Conservation (phyloP, 306 rosid species). For the Pterocarpus santalinus region DNA sequence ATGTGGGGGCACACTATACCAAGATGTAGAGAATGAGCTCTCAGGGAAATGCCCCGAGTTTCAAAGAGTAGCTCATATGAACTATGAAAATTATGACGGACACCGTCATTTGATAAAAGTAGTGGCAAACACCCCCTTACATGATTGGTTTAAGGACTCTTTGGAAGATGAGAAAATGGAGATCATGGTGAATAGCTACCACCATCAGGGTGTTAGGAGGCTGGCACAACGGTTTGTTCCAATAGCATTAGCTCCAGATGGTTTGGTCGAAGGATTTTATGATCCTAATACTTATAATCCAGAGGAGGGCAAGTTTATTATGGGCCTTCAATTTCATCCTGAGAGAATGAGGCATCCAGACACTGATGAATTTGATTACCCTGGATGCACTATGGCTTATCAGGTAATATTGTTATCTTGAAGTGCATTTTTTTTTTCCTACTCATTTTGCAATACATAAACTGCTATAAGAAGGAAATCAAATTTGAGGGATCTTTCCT, state of each 20-base stretch:
- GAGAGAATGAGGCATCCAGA: conserved; percentile 51
- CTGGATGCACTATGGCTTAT: conserved; percentile 53
- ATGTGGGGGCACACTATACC: conserved; percentile 79
- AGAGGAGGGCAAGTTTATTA: conserved; percentile 49
- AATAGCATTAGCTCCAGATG: conserved; percentile 55
- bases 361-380: conserved; percentile 51
- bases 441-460: not conserved
- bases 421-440: not conserved
- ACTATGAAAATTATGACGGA: conserved; percentile 66
- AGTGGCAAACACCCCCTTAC: conserved; percentile 43
- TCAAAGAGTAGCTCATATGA: conserved; percentile 60
- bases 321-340: conserved; percentile 65
- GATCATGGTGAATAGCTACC: conserved; percentile 63
- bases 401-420: conserved; percentile 37
- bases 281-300: conserved; percentile 52
- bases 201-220: conserved; percentile 59
- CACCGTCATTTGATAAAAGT: conserved; percentile 51
- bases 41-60: conserved; percentile 37
- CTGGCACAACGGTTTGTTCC: conserved; percentile 53
- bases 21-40: conserved; percentile 71
- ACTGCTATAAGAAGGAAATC: not conserved
- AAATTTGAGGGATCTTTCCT: not conserved
- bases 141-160: conserved; percentile 57
- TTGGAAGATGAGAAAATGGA: conserved; percentile 49
- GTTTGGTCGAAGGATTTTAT: conserved; percentile 61